Percentiles rank a stretch among this genome's conserved stretches.
Evolutionary conservation across 352 stramenopile species (phyloP).

Genomic region (Phytophthora hybrid): DNA sequence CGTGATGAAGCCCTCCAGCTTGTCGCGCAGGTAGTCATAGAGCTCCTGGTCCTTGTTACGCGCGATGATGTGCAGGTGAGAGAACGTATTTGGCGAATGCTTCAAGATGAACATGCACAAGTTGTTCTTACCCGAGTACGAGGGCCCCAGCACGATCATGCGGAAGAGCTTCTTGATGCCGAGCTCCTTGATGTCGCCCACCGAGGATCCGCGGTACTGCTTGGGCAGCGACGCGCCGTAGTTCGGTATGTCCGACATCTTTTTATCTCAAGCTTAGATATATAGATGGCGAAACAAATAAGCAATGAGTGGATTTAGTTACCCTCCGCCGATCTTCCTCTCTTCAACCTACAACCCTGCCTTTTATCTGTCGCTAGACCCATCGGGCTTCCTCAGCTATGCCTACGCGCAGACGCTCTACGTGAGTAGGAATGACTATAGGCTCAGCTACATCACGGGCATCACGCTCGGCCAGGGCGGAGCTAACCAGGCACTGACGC

Average conservation of each 20-base stretch:
- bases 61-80: constrained; percentile 15
- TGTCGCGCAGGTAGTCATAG: constrained; percentile 32
- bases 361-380: constrained; percentile 22
- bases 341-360: constrained; percentile 26
- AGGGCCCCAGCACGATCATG: constrained; percentile 25
- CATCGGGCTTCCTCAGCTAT: constrained; percentile 11
- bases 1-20: constrained; percentile 26
- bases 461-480: not conserved
- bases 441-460: not conserved
- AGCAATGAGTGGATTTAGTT: constrained; percentile 27
- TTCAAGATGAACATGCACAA: not conserved
- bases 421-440: constrained; percentile 21
- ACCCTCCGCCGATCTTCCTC: constrained; percentile 20
- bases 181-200: constrained; percentile 17
- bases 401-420: constrained; percentile 27
- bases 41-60: constrained; percentile 30
- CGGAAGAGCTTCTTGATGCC: constrained; percentile 34
- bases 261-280: constrained; percentile 8
- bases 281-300: constrained; percentile 20
- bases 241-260: constrained; percentile 23
- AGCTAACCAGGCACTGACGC: not conserved
- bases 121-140: constrained; percentile 23
- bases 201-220: constrained; percentile 4
- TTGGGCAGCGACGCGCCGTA: constrained; percentile 17
- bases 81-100: constrained; percentile 8